These are phyloP conservation scores for Scheffersomyces illinoinensis DNA, from an alignment of 1,139 yeast genomes.

Conservation along the genomic window DNA sequence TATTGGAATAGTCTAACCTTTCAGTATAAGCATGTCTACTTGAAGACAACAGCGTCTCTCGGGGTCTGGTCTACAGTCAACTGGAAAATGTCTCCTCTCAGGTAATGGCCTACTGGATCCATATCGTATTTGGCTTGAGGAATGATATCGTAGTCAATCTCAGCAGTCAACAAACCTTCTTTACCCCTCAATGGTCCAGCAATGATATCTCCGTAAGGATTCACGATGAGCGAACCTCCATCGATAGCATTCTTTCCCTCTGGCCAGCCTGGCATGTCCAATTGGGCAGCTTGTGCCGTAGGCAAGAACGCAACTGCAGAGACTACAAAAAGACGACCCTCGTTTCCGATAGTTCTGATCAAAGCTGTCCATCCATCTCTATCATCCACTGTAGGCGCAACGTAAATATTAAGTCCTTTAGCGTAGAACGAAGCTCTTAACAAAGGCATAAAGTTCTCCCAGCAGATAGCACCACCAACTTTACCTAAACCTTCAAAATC, in stretches of 20 bases:
- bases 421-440: constrained; percentile 37
- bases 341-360: constrained; percentile 33
- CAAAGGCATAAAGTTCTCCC: constrained; percentile 41
- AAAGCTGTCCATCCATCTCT: constrained; percentile 34
- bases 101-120: constrained; percentile 38
- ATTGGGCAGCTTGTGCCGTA: constrained; percentile 10
- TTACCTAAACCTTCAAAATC: constrained; percentile 26
- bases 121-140: constrained; percentile 36
- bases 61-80: constrained; percentile 29
- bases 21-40: not conserved
- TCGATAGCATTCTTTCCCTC: constrained; percentile 29
- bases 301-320: constrained; percentile 33
- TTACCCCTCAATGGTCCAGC: constrained; percentile 40
- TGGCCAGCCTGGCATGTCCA: constrained; percentile 14
- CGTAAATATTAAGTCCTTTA: constrained; percentile 35
- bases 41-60: constrained; percentile 1
- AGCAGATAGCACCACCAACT: constrained; percentile 42
- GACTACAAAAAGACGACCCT: constrained; percentile 30
- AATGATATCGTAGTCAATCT: constrained; percentile 30
- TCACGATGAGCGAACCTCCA: constrained; percentile 39
- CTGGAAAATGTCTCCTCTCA: constrained; percentile 39
- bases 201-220: constrained; percentile 38
- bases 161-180: constrained; percentile 36
- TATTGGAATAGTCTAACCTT: not conserved
- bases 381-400: constrained; percentile 44